These are phyloP conservation scores for Pisolithus marmoratus DNA, from an alignment of 768 basidiomycete species.

Conservation along the genomic window DNA sequence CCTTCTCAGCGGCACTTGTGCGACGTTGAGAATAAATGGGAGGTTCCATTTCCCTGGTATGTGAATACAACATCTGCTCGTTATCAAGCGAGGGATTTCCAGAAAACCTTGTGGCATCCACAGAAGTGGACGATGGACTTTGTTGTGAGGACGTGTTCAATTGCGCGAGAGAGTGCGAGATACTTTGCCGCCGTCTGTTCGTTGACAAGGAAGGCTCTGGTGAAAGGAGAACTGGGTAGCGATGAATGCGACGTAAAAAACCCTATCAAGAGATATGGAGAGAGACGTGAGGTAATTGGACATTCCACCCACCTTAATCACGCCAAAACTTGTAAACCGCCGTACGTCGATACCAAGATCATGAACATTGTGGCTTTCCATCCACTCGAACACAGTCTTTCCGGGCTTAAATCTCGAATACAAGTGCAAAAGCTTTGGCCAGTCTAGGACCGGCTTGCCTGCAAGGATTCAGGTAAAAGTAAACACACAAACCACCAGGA, in stretches of 20 bases:
- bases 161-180: slow-evolving; percentile 14
- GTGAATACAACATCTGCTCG: slow-evolving; percentile 21
- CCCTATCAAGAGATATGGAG: slow-evolving; percentile 41
- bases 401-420: slow-evolving; percentile 86
- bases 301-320: slow-evolving; percentile 68
- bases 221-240: slow-evolving; percentile 77
- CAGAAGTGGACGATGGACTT: slow-evolving; percentile 4
- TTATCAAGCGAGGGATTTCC: slow-evolving; percentile 17
- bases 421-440: slow-evolving; percentile 80
- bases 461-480: slow-evolving; percentile 1
- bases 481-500: neutral
- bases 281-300: neutral
- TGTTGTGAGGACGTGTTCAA: slow-evolving; percentile 9
- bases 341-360: slow-evolving; percentile 80
- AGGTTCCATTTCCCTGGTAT: slow-evolving; percentile 31
- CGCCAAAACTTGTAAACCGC: slow-evolving; percentile 94
- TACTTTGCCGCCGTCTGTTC: slow-evolving; percentile 26
- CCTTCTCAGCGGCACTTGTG: slow-evolving; percentile 63
- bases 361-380: slow-evolving; percentile 67
- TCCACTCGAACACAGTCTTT: slow-evolving; percentile 83
- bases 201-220: slow-evolving; percentile 26
- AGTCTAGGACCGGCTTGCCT: slow-evolving; percentile 67
- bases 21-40: slow-evolving; percentile 33
- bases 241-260: slow-evolving; percentile 86
- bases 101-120: slow-evolving; percentile 11